A percentile compares a stretch with the other conserved stretches of the same genome.
These are phyloP conservation scores for Paramecium sexaurelia DNA, from an alignment of 73 alveolate species.

Conservation along the genomic window DNA sequence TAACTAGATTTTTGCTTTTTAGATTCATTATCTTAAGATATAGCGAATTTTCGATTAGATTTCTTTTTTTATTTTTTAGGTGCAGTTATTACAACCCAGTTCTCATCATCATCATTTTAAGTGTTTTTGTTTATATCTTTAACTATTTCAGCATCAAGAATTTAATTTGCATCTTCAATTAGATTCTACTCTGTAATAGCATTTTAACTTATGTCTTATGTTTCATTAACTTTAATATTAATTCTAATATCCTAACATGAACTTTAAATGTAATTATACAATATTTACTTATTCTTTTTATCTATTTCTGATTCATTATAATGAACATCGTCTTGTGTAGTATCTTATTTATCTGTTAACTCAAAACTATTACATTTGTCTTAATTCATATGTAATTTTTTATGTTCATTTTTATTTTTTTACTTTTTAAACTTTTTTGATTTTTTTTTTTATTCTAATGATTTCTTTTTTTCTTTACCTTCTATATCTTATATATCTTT, in stretches of 20 bases:
- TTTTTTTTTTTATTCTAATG: background rate
- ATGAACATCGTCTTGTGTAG: background rate
- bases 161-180: background rate
- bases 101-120: background rate
- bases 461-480: background rate
- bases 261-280: background rate
- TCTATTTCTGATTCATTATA: background rate
- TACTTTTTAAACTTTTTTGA: background rate
- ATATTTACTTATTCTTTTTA: background rate
- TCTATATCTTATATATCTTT: background rate
- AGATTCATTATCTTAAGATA: background rate
- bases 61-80: background rate
- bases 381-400: background rate
- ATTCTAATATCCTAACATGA: background rate
- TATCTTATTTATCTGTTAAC: background rate
- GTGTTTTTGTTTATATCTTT: background rate
- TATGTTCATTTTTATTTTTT: background rate
- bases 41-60: background rate
- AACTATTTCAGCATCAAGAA: background rate
- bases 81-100: background rate
- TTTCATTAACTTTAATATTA: background rate
- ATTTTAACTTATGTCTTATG: background rate
- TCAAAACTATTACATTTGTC: background rate
- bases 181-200: background rate
- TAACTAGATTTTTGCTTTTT: background rate